Conservation (phyloP, 768 basidiomycete species). For the Tulasnella sp. region DNA sequence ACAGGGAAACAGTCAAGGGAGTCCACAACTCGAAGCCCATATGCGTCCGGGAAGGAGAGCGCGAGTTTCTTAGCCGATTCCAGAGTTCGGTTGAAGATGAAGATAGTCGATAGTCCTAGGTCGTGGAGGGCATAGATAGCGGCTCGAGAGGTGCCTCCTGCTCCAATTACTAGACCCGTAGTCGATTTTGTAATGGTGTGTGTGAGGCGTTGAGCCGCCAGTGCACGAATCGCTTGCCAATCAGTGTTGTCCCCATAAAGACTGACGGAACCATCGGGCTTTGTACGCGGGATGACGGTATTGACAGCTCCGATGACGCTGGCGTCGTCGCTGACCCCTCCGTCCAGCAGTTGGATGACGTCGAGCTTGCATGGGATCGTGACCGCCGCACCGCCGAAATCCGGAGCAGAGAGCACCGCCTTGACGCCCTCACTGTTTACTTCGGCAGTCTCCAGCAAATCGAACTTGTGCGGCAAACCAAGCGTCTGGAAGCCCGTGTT, state of each 20-base stretch:
- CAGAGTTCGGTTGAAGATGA: conserved; percentile 84
- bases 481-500: conserved; percentile 82
- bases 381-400: conserved; percentile 94
- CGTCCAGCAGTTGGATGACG: conserved; percentile 79
- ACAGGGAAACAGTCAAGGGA: conserved; percentile 59
- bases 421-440: conserved; percentile 62
- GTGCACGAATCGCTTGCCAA: conserved; percentile 82
- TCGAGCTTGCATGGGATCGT: conserved; percentile 96
- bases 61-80: conserved; percentile 73
- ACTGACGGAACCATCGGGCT: conserved; percentile 50
- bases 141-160: conserved; percentile 92
- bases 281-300: conserved; percentile 69
- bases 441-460: conserved; percentile 69
- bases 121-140: conserved; percentile 86
- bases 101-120: conserved; percentile 70
- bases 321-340: conserved; percentile 73
- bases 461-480: conserved; percentile 83
- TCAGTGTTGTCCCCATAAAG: conserved; percentile 95
- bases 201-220: conserved; percentile 42
- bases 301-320: conserved; percentile 92
- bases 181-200: conserved; percentile 42
- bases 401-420: conserved; percentile 59
- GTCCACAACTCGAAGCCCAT: conserved; percentile 62
- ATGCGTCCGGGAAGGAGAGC: conserved; percentile 64
- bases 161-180: conserved; percentile 85